Evolutionary conservation across 257 asterid genomes (phyloP), one percentile per base, ranked within the genome.

Genomic region (Hygrophila difformis): DNA sequence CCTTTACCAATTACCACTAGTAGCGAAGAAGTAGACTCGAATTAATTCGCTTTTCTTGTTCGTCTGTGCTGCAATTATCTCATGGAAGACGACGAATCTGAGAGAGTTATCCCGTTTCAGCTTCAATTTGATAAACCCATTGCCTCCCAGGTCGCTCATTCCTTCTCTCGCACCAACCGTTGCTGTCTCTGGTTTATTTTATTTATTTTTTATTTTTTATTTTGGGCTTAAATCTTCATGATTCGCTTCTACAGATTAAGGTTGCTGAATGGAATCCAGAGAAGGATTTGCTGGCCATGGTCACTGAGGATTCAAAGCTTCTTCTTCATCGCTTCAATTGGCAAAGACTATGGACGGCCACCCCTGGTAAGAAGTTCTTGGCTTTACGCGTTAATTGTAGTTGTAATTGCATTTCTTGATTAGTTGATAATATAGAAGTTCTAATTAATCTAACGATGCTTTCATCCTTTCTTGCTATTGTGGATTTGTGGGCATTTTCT

Each of bases 181-280:
- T 15, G 47, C 17, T 15, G 37, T 33, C 37, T 33, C 6, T 24
- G 29, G 29, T 14, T 39, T 39, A 18, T 4, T 14, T 39, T 6
- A 11, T 12, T 39, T 39, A 11, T 5, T 8, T n/a, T 12, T 39
- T 2, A 39, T 5, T 5, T 39, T 8, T 2, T 2, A 39, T 4
- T 17, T 9, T n/a, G 47, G 24, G 5, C 12, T 1, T 3, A 17
- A 18, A 15, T 18, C 10, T 33, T 12, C 8, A 12, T 33, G 21
- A 49, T 59, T 48, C 35, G 9, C 22, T 44, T 60, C 13, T 64
- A 62, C 77, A 86, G 99, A 63, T 83, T 19, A 86, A 82, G 59
- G 57, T 86, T 49, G 96, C 99, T 38, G 95, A 83, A 78, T 91
- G 99, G 99, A 91, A 86, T 65, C 95, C 96, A 34, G 99, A 86